Evolutionary conservation across 2,329 filamentous ascomycete genomes (phyloP), one percentile per base, ranked within the genome.

Genomic region (Cytospora schulzeri): DNA sequence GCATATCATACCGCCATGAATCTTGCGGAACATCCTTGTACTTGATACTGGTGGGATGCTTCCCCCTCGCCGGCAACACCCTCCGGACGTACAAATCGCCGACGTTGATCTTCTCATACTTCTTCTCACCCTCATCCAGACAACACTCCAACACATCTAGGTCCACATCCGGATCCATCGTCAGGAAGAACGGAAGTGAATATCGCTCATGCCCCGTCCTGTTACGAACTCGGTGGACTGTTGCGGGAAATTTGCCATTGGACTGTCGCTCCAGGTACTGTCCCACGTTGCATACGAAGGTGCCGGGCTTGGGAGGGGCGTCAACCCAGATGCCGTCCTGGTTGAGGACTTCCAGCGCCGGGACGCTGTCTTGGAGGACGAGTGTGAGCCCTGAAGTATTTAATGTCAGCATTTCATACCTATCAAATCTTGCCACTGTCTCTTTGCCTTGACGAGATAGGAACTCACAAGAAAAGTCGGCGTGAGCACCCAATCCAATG

Each of bases 191-290:
- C 9, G 77, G 78, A 63, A 78, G 68, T 35, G 76, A 78, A 63
- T 78, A 79, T 22, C 77, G 68, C 65, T 75, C 73, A 52, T 72
- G 71, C 0, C 77, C 76, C 0, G 74, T 75, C 48, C 71, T 72
- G 64, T 79, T 79, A 11, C 76, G 61, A 19, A 79, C 76, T 0
- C 77, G 67, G 64, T 79, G 77, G 11, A 79, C 77, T 8, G 77
- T 79, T 7, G 72, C 74, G 59, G 74, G 73, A 70, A 77, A 79
- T 29, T 65, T 70, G 0, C 75, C 77, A 1, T 78, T 77, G 17
- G 76, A 77, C n/a, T 77, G 75, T 31, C 77, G 63, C 62, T 78
- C 77, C 7, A 79, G 65, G 60, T 77, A 78, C 60, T 79, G 75
- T 0, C 75, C 77, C 50, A 79, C 74, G 53, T 79, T 79, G 50